Evolutionary conservation across 169 alveolate species (phyloP).

Genomic region (Cryptosporidium viatorum): DNA sequence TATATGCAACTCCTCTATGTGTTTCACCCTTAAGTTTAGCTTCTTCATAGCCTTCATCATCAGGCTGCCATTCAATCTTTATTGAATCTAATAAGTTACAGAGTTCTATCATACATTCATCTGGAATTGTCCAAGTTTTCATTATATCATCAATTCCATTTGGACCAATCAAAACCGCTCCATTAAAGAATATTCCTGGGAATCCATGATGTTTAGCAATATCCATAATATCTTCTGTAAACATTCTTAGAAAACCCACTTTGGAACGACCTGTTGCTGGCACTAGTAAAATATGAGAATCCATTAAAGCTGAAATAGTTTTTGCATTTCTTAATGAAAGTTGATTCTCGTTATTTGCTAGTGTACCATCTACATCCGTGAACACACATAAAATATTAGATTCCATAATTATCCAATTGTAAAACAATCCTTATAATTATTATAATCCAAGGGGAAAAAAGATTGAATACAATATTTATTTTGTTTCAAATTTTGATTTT

Average conservation of each 20-base stretch:
- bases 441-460: too few relatives aligned
- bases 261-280: conserved; percentile 74
- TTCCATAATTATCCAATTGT: not conserved
- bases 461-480: not conserved
- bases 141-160: conserved; percentile 53
- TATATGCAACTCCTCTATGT: conserved; percentile 52
- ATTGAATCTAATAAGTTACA: conserved; percentile 65
- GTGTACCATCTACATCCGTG: conserved; percentile 71
- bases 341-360: conserved; percentile 45
- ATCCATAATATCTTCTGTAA: conserved; percentile 62
- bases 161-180: conserved; percentile 71
- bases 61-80: conserved; percentile 66
- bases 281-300: conserved; percentile 45
- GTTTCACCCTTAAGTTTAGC: conserved; percentile 50
- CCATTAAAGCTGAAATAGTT: conserved; percentile 50
- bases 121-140: conserved; percentile 68
- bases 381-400: conserved; percentile 55
- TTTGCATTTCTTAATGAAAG: conserved; percentile 48
- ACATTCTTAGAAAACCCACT: conserved; percentile 58
- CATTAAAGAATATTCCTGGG: conserved; percentile 71
- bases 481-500: not conserved
- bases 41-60: conserved; percentile 67
- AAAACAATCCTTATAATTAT: too few relatives aligned
- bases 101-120: conserved; percentile 34
- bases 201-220: conserved; percentile 68